Base-by-base conservation (phyloP, 1,284 basidiomycete species). In the Ustilago cynodontis region DNA sequence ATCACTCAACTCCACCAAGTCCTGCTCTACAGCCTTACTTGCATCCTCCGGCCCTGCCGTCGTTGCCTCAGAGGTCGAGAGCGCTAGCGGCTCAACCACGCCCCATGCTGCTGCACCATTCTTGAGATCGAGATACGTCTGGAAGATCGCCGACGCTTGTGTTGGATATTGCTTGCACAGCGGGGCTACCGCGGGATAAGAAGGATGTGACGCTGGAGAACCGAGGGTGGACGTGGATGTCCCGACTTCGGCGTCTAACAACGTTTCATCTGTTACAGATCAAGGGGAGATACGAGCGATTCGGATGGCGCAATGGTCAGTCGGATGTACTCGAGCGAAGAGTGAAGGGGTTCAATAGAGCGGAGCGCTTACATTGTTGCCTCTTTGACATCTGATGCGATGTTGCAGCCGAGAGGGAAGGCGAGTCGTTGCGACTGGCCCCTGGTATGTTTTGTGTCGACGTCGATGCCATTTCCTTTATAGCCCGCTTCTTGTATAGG, bases 121-220 rank as follows among this genome's bases (percentile, higher is more conserved):
- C 24, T 74, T 73, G 22, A 87, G 78, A 64, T 87, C 86, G 28
- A 77, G 65, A 37, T 72, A 85, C 14, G 86, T 71, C 45, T 86
- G 86, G 22, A 84, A 78, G 35, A 87, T 71, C 2, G 85, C 65
- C 0, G 76, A 59, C 10, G 82, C 74, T 57, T 86, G 86, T 0
- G 51, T n/a, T 6, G 86, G 83, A 51, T 83, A 85, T 24, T 31
- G 54, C 20, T 50, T 26, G 29, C 76, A 76, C 16, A 80, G 45
- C 1, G 71, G 47, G n/a, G 65, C 66, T n/a, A 80, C 68, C 5
- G 62, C 65, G 0, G 69, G 61, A 28, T 62, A 78, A 10, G 70
- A 70, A 2, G 72, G 67, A 35, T 81, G 79, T 2, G 65, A 65
- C 20, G 65, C 16, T 0, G 69, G 65, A 16, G 68, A 54, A 10